A percentile compares a stretch with the other conserved stretches of the same genome.
phyloP scores from a whole-genome alignment of 345 rosid species.

The Nasturtium officinale region DNA sequence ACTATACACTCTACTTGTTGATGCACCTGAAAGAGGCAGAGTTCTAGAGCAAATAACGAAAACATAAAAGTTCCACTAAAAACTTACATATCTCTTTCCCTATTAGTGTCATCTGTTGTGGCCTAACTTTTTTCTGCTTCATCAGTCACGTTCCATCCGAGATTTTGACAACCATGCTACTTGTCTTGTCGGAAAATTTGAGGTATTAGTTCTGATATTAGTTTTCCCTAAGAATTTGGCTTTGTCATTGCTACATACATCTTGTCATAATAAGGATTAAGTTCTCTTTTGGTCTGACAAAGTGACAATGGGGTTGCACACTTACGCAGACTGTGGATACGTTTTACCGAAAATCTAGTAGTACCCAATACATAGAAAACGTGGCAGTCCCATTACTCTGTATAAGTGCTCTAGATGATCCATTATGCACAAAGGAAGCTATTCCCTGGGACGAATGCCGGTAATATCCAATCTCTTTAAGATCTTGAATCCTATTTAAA shows the following conservation, averaged over 20 bases:
- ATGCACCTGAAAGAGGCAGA: neutral
- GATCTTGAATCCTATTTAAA: slow-evolving; percentile 17
- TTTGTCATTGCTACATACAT: slow-evolving; percentile 27
- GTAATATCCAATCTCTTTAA: slow-evolving; percentile 35
- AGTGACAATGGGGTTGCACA: neutral
- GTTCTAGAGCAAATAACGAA: slow-evolving; percentile 8
- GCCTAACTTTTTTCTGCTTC: slow-evolving; percentile 26
- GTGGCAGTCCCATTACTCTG: slow-evolving; percentile 84
- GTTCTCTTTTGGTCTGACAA: slow-evolving; percentile 11
- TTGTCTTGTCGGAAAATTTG: slow-evolving; percentile 80
- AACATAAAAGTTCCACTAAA: neutral
- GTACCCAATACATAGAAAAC: slow-evolving; percentile 59
- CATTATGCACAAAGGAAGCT: slow-evolving; percentile 88
- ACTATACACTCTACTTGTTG: neutral
- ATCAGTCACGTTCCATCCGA: slow-evolving; percentile 78
- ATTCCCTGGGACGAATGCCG: slow-evolving; percentile 99
- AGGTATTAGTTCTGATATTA: slow-evolving; percentile 56
- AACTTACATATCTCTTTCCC: slow-evolving; percentile 1
- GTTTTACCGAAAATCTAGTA: slow-evolving; percentile 80
- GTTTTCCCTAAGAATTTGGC: neutral
- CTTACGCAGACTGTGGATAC: slow-evolving; percentile 77
- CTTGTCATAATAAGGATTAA: neutral
- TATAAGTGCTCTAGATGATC: slow-evolving; percentile 90
- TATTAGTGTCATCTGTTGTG: slow-evolving; percentile 21
- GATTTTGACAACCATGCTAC: slow-evolving; percentile 86